Evolutionary conservation across 2,329 filamentous ascomycete genomes (phyloP), one percentile per base, ranked within the genome.

Genomic region (Paracoccidioides brasiliensis): DNA sequence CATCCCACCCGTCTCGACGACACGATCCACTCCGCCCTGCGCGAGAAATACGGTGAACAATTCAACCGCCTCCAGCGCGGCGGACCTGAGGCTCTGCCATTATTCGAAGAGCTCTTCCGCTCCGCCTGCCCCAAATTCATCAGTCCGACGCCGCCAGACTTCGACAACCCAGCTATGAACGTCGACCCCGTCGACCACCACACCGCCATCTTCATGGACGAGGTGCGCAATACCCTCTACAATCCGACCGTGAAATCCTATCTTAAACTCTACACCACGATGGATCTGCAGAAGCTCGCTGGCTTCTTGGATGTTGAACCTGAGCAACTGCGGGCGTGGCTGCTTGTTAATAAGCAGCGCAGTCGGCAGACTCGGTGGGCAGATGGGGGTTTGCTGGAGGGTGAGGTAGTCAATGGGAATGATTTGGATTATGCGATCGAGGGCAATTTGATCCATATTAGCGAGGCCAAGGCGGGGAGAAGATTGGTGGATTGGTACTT

Each of bases 51-150:
- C 75, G 93, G 93, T 67, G 93, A 98, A 76, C 90, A 97, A 78
- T 88, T 98, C 66, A 85, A 89, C 66, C 90, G 91, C 77, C 84
- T 98, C 75, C 93, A 98, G 79, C 88, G 90, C 62, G 93, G 93
- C 66, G 93, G 93, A 38, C 90, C 91, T 60, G 93, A 98, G 67
- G 87, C 90, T 45, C 87, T 98, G 32, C 91, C 90, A 63, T 84
- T 98, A 67, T 98, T 95, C 67, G 93, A 97, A 80, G 93, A 97
- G 79, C 85, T 98, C 65, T 98, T 98, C 87, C 85, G 88, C 69
- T 80, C 85, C 60, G 88, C 93, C n/a, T 97, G 93, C 83, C 93
- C 93, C 73, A 97, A 96, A 79, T 98, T 98, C 81, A 98, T 98
- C 80, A 94, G 86, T 60, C 93, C 93, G 53, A 93, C 93, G 15